Base-by-base conservation (phyloP, 495 filamentous ascomycete species). In the Trichoderma asperelloides region DNA sequence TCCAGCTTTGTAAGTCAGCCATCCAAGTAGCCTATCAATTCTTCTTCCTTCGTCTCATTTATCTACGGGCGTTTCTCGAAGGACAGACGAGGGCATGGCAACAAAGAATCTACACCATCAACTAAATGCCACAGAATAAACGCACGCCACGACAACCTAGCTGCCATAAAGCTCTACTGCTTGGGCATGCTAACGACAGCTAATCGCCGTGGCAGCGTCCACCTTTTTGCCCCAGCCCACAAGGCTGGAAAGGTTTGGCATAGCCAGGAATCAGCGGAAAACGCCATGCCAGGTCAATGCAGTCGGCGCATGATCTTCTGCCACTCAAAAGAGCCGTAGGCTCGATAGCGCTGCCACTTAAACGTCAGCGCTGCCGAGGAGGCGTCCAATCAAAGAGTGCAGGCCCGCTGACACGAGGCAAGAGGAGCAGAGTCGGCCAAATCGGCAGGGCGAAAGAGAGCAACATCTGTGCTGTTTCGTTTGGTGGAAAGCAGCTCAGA, bases 321-420 rank as follows among this genome's bases (percentile, higher is more conserved):
- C 27, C 55, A 60, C 55, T 28, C 5, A 60, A 23, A 47, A 47
- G n/a, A 47, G 43, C 43, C 12, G 43, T 47, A 13, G 43, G 43
- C 43, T 47, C 15, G 43, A 47, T 47, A 13, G 43, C 43, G 43
- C 43, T 18, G 43, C 43, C n/a, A 47, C 13, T 13, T 47, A 47
- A 47, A n/a, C 43, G 43, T 13, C 55, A 60, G 55, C 23, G 23
- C 25, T 60, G 55, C 55, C 55, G 55, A 60, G 55, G 55, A 18
- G 55, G 55, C 55, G 55, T 60, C 55, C 55, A 60, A 60, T 60
- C 55, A 30, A n/a, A 21, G 49, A 55, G 49, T 16, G 16, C 21
- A 25, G 21, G 49, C 15, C 49, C 16, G 49, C 49, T 60, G 55
- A 60, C 55, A 60, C 55, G 23, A 30, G 23, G 43, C 23, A 8